Evolutionary conservation across 306 rosid genomes (phyloP), one percentile per base, ranked within the genome.

Genomic region (Mucuna pruriens): DNA sequence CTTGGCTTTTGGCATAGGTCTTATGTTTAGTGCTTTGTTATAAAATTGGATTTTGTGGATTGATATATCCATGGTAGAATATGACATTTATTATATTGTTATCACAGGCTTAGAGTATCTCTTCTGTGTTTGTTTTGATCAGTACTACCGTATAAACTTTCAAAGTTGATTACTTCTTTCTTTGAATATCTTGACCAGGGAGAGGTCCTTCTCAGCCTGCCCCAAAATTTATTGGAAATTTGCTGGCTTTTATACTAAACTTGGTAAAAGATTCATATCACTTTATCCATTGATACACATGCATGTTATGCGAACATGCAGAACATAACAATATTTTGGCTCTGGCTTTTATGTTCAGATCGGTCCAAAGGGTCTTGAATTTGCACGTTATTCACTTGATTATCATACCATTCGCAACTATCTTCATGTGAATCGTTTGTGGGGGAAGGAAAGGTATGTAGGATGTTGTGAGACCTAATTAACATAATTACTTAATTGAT

Each of bases 361-460:
- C 80, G 99, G 99, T 71, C 98, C 98, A 16, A 95, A 89, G 82
- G 98, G 99, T 70, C 84, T 95, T 80, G 97, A 95, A 82, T 95
- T 95, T 65, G 99, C 98, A 39, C 97, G 98, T 13, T 95, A 93
- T 81, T 95, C 99, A 25, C 97, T 93, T 39, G 99, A 95, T 86
- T 95, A 95, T 85, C 99, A 95, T 63, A 95, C 99, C 79, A 95
- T 95, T 71, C 88, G 99, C 77, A 95, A 95, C 87, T 91, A 93
- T 86, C 74, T 95, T 82, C 54, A 95, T 5, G 83, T 91, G 64
- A 90, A 89, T 75, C 91, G 99, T 7, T 7, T 67, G 16, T 95
- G 99, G 97, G 97, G 99, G 55, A 95, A 91, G 86, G 87, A 92
- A 83, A 93, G 99, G 99, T 95, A 84, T n/a, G 65, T 49, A 45